phyloP scores from a whole-genome alignment of 345 rosid species.

The Eucalyptus coolabah region DNA sequence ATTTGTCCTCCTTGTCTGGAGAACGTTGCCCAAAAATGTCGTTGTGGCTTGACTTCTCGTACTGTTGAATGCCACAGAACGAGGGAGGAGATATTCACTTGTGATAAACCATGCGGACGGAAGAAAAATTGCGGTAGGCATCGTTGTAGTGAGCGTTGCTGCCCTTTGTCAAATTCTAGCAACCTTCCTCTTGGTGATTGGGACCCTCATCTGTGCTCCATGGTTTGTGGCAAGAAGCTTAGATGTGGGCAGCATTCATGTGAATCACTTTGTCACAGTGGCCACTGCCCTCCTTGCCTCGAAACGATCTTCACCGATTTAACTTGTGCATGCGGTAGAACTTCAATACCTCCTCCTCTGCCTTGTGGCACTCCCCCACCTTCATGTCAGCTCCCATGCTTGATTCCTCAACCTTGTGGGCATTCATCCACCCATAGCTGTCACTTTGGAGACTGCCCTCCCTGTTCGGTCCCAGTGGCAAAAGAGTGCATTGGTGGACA shows the following conservation, averaged over 20 bases:
- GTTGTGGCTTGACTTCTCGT: constrained; percentile 66
- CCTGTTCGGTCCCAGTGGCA: constrained; percentile 85
- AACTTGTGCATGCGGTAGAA: constrained; percentile 88
- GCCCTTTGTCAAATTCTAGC: constrained; percentile 60
- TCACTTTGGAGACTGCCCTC: constrained; percentile 96
- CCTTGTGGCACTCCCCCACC: constrained; percentile 93
- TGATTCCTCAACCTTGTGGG: constrained; percentile 76
- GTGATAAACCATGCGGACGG: constrained; percentile 70
- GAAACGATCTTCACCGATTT: constrained; percentile 82
- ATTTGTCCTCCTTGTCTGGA: constrained; percentile 67
- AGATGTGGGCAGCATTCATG: constrained; percentile 93
- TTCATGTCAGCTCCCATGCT: constrained; percentile 79
- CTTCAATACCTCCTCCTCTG: constrained; percentile 89
- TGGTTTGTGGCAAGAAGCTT: constrained; percentile 84
- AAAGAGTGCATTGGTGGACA: constrained; percentile 94
- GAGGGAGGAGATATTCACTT: constrained; percentile 44
- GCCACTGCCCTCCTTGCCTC: constrained; percentile 93
- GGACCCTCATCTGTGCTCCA: constrained; percentile 88
- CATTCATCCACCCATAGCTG: constrained; percentile 87
- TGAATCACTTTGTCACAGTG: constrained; percentile 84
- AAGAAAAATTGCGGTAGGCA: constrained; percentile 95
- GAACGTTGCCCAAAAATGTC: constrained; percentile 64
- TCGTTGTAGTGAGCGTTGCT: constrained; percentile 88
- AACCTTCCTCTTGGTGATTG: constrained; percentile 28
- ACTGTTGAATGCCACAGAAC: constrained; percentile 65